These are phyloP conservation scores for Sporothrix humicola DNA, from an alignment of 2,329 filamentous ascomycete genomes.

Conservation along the genomic window DNA sequence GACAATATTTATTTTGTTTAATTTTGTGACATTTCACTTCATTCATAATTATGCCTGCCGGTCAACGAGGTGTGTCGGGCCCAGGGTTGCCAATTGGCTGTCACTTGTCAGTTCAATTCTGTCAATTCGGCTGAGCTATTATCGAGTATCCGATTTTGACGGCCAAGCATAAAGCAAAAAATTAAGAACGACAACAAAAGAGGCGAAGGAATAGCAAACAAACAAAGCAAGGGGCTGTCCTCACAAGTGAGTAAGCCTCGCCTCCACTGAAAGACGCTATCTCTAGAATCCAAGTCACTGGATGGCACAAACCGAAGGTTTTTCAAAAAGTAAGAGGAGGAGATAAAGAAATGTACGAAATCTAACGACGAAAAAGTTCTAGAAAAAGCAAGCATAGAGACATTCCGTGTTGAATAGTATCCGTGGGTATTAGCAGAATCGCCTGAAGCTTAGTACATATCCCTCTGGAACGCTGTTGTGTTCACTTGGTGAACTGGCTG, in stretches of 20 bases:
- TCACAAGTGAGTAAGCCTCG: constrained; percentile 9
- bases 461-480: neutral
- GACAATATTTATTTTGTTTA: neutral
- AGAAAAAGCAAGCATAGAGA: neutral
- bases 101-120: neutral
- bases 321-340: neutral
- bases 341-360: neutral
- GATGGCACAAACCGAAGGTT: neutral
- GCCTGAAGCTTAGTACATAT: neutral
- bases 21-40: neutral
- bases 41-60: neutral
- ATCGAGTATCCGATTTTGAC: neutral
- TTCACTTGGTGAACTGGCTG: neutral
- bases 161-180: neutral
- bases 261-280: neutral
- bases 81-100: neutral
- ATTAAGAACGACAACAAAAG: neutral
- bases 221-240: neutral
- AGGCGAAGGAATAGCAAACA: neutral
- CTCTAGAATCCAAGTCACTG: neutral
- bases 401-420: neutral
- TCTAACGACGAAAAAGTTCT: neutral
- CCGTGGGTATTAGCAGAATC: neutral
- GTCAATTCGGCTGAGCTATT: neutral
- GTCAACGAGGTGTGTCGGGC: neutral